Evolutionary conservation across 2,329 filamentous ascomycete species (phyloP), one percentile per base, ranked within the genome.

Genomic region (Tolypocladium nubicola): DNA sequence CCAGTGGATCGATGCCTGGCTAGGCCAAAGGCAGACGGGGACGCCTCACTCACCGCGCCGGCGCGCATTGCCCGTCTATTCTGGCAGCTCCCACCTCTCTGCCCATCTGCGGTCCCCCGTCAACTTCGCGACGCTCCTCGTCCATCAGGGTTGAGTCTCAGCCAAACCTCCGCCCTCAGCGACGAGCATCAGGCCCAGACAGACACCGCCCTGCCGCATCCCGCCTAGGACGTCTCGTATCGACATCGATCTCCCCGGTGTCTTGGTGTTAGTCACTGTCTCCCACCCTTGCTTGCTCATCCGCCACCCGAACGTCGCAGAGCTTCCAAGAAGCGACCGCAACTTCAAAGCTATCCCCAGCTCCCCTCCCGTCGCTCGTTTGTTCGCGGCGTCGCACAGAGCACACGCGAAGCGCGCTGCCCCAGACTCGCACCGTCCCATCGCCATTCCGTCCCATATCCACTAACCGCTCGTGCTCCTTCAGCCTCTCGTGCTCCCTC

Each of bases 401-500:
- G 16, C 53, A 16, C 26, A 9, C 26, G 26, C 53, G 30, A 23
- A 19, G 38, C 40, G 11, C 26, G 30, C 53, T 10, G 19, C 40
- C 19, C 30, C 53, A 9, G 26, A 26, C 33, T 35, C 53, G n/a
- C 30, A 26, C 26, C 30, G 19, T 35, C 14, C 40, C 41, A n/a
- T 54, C 23, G 53, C 53, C 3, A 38, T 16, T 53, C 19, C 47
- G 38, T 55, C 33, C 52, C 23, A 30, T 53, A 45, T n/a, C 43
- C 49, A 57, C 62, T 63, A 57, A 63, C 58, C 47, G 35, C 38
- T 57, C 61, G 52, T 61, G 57, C 61, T 60, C 62, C 59, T 63
- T 62, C 58, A 60, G 60, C 60, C 56, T 60, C 54, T 63, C 62
- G 64, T 58, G 58, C 59, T 63, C 58, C 58, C 59, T 58, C 43